Evolutionary conservation across 2,329 filamentous ascomycete species (phyloP), one percentile per base, ranked within the genome.

Genomic region (Exophiala viscosa): DNA sequence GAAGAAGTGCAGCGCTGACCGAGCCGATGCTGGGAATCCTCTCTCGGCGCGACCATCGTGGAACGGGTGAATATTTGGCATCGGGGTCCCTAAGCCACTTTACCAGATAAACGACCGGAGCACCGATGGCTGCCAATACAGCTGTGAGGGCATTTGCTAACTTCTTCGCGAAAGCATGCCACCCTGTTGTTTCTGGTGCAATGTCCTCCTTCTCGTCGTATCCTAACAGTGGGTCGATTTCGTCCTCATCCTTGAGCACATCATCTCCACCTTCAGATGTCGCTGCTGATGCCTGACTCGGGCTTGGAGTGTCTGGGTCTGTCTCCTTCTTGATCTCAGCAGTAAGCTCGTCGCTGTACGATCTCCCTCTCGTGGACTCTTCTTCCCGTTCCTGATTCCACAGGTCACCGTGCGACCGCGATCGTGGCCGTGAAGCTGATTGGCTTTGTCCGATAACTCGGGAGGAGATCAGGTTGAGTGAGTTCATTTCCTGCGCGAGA

Each of bases 381-480:
- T 63, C 64, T 33, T 65, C 66, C 18, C 62, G 59, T 32, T 62
- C 65, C 11, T 59, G 63, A 40, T 64, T 64, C 54, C 65, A 65
- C 50, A 70, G 67, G 57, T 77, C 76, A 62, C 74, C 74, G 62
- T 80, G 73, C 35, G 78, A 81, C 57, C 72, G 72, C 57, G 78
- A 77, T 62, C 80, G 77, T 57, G 78, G 77, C 59, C 79, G 77
- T 15, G 74, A 73, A 49, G 69, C 71, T 48, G 78, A 69, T 55
- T 73, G 72, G 60, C 79, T 78, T 67, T 76, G 77, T 67, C 81
- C 80, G 67, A 84, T 81, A 69, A 91, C 88, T 75, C 87, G 86
- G 70, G 88, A 84, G 67, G 90, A 93, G 70, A 96, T 83, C 71
- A 96, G 89, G 76, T 93, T 95, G 77, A 96, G 79, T 66, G 91